phyloP scores from a whole-genome alignment of 306 rosid genomes.

The Malus sieversii region DNA sequence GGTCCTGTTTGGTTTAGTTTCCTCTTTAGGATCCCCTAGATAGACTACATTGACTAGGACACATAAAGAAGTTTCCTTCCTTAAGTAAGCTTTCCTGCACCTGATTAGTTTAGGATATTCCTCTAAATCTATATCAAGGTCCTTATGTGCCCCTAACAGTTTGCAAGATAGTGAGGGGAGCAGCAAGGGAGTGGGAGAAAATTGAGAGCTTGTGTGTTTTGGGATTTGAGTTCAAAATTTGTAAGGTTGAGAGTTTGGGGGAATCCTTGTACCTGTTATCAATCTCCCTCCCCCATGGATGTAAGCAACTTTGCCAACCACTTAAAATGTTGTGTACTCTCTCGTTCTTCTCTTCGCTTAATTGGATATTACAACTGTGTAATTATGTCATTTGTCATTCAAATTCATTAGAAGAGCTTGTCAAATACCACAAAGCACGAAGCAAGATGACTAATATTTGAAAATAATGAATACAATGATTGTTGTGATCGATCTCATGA shows the following conservation, averaged over 20 bases:
- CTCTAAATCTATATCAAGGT: not conserved
- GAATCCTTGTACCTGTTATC: not conserved
- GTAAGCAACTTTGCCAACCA: too few species aligned
- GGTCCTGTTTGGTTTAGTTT: not conserved
- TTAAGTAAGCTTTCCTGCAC: not conserved
- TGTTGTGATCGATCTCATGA: not conserved
- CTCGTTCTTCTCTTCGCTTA: not conserved
- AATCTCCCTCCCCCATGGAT: too few species aligned
- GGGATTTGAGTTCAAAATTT: not conserved
- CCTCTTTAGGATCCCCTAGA: not conserved
- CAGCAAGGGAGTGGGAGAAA: too few species aligned
- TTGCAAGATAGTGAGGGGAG: not conserved
- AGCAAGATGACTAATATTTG: not conserved
- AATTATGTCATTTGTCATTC: not conserved
- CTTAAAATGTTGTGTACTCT: too few species aligned
- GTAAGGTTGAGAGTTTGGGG: not conserved
- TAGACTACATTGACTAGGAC: not conserved
- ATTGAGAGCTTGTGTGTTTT: not conserved
- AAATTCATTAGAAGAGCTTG: not conserved
- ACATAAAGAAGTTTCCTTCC: not conserved
- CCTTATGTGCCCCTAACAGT: not conserved
- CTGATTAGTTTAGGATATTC: not conserved
- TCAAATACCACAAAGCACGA: not conserved
- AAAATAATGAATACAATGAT: not conserved
- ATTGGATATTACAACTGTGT: not conserved